Evolutionary conservation across 2,329 filamentous ascomycete species (phyloP).

Genomic region (Cryphonectria nitschkei): DNA sequence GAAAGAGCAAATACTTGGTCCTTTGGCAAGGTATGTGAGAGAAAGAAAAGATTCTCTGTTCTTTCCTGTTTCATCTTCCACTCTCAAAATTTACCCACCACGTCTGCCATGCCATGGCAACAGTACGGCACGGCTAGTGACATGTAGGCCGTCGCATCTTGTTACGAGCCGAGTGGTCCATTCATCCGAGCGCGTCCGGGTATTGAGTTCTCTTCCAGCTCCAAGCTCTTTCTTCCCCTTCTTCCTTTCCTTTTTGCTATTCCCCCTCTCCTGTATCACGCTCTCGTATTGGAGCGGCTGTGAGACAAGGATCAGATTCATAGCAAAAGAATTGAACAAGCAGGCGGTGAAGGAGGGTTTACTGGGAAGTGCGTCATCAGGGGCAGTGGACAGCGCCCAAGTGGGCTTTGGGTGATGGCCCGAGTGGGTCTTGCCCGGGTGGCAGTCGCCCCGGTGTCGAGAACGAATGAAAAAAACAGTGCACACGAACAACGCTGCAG

Average conservation of each 20-base stretch:
- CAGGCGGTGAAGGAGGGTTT: slow-evolving; percentile 3
- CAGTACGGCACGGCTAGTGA: background rate
- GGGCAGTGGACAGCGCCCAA: slow-evolving; percentile 13
- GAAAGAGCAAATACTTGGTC: slow-evolving; percentile 29
- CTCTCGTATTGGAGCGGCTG: slow-evolving; percentile 16
- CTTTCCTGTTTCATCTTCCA: background rate
- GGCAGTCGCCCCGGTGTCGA: slow-evolving; percentile 25
- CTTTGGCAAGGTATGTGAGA: slow-evolving; percentile 27
- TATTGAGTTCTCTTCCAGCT: background rate
- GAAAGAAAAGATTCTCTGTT: slow-evolving; percentile 1
- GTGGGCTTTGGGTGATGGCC: slow-evolving; percentile 14
- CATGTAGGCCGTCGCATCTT: background rate
- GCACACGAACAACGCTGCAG: slow-evolving; percentile 2
- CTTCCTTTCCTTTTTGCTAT: background rate
- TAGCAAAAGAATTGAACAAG: background rate
- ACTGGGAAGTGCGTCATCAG: slow-evolving; percentile 4
- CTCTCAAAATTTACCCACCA: background rate
- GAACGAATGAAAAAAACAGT: background rate
- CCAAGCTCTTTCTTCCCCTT: background rate
- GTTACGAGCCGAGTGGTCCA: background rate
- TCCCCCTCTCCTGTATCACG: background rate
- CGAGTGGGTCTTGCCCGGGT: slow-evolving; percentile 18
- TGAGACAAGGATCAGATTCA: background rate
- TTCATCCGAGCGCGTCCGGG: background rate
- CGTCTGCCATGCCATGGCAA: background rate